Conservation (phyloP, 2,329 filamentous ascomycete species). For the Cordyceps tenuipes region DNA sequence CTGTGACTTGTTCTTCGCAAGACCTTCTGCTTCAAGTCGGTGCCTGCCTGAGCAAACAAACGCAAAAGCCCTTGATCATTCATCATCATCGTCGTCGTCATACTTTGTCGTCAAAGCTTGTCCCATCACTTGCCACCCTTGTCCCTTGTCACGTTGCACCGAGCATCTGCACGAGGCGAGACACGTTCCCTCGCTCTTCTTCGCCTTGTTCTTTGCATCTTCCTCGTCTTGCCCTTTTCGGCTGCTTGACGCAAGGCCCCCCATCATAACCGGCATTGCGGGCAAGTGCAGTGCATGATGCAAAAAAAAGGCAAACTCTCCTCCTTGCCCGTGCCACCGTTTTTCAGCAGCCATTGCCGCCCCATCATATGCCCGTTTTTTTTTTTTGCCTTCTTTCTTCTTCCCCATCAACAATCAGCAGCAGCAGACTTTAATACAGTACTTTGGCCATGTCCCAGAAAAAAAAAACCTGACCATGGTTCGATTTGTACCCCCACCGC, state of each 20-base stretch:
- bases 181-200: not conserved
- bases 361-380: not conserved
- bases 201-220: not conserved
- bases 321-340: too few species aligned
- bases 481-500: not conserved
- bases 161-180: not conserved
- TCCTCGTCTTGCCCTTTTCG: not conserved
- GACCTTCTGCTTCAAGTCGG: slow-evolving; percentile 2
- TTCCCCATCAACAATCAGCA: not conserved
- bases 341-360: not conserved
- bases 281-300: not conserved
- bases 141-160: slow-evolving; percentile 4
- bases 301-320: too few species aligned
- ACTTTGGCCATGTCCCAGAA: too few species aligned
- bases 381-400: too few species aligned
- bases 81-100: not conserved
- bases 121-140: not conserved
- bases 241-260: not conserved
- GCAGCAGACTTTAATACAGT: too few species aligned
- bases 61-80: not conserved
- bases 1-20: not conserved
- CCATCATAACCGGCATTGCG: too few species aligned
- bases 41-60: slow-evolving; percentile 4
- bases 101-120: not conserved
- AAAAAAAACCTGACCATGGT: not conserved